Base-by-base conservation (phyloP, 192 early-diverging fungal genomes). In the Spizellomyces sp. region DNA sequence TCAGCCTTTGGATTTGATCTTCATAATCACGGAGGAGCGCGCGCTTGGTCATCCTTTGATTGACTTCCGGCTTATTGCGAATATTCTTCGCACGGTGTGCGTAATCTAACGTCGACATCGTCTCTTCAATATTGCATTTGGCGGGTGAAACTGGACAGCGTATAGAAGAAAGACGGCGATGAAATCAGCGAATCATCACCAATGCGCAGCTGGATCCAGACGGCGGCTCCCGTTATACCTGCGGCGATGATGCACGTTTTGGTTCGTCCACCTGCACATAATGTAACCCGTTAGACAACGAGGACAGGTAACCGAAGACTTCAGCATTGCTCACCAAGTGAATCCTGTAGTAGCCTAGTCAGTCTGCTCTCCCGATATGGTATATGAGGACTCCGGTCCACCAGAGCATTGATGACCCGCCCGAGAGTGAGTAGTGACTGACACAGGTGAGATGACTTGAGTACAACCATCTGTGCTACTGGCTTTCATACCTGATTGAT, bases 171-270 rank as follows among this genome's bases (percentile, higher is more conserved):
- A 55, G 15, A 19, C 15, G 19, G 15, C 15, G 52, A 19, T 19
- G 52, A 15, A 55, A 55, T 55, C 3, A 55, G 52, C 3, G 17
- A 36, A 36, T 3, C 27, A 3, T 36, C 27, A 2, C 27, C 27
- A 0, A 36, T 36, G 27, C 27, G 27, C 27, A 36, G 27, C 27
- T 36, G 27, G 27, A 36, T 36, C 27, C 27, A 36, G 27, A n/a
- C n/a, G n/a, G 27, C 27, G 27, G 27, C 27, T 36, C 27, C 27
- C 1, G 3, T 2, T 36, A n/a, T 54, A 79, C 77, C 78, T 41
- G 95, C 96, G 12, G 95, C 97, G 50, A 99, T 95, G 70, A 99
- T 95, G 69, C 94, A 96, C 0, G 97, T 96, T 60, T 94, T 94
- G 14, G 95, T 97, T 50, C 87, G 79, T 0, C 96, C 96, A 67